Evolutionary conservation across 257 asterid species (phyloP).

Genomic region (Nicotiana obtusifolia): DNA sequence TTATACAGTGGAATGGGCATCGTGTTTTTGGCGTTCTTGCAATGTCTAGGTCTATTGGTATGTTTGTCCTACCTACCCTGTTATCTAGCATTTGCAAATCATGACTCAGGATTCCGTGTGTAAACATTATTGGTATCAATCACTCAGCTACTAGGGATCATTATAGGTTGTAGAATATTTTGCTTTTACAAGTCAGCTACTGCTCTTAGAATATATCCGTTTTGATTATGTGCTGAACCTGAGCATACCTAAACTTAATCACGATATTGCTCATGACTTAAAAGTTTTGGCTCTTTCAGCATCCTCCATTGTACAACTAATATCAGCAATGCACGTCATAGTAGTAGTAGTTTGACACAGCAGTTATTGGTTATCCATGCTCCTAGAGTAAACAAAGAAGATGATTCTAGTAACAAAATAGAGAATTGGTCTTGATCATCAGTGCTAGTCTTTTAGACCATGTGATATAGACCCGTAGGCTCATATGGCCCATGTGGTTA

Average conservation of each 20-base stretch:
- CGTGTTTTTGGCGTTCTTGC: slow-evolving; percentile 97
- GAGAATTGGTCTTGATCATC: not conserved
- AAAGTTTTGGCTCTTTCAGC: not conserved
- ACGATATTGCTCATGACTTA: not conserved
- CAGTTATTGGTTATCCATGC: not conserved
- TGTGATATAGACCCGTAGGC: not conserved
- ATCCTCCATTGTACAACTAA: slow-evolving; percentile 6
- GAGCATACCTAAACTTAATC: not conserved
- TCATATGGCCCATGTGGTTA: not conserved
- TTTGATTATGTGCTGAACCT: not conserved
- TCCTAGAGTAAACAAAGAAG: not conserved
- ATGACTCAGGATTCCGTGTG: not conserved
- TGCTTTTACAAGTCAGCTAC: not conserved
- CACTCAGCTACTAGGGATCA: not conserved
- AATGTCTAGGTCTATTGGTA: slow-evolving; percentile 96
- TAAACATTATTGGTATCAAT: not conserved
- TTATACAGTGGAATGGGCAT: slow-evolving; percentile 95
- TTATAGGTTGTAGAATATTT: not conserved
- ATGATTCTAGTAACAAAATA: not conserved
- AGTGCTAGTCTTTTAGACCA: not conserved
- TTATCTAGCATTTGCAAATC: not conserved
- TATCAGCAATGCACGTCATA: not conserved
- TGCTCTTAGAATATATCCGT: not conserved
- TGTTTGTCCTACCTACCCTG: slow-evolving; percentile 18
- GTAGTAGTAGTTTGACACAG: not conserved